A percentile compares a stretch with the other conserved stretches of the same genome.
phyloP scores from a whole-genome alignment of 176 grass and related monocot genomes.

The Aegilops umbellulata region DNA sequence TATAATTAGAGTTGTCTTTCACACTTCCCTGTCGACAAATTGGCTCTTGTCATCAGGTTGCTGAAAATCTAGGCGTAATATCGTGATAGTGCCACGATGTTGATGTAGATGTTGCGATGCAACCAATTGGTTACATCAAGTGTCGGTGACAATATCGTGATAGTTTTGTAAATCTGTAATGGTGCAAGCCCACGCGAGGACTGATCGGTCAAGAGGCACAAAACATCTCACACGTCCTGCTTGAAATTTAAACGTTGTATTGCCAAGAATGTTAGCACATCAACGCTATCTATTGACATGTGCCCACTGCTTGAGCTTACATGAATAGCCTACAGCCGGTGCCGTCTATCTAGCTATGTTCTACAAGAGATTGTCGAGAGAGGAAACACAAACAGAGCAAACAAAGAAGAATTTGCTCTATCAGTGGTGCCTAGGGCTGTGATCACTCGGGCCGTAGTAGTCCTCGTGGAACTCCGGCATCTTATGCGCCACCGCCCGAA shows the following conservation, averaged over 20 bases:
- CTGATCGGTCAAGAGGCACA: background rate
- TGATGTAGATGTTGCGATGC: background rate
- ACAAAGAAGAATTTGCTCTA: background rate
- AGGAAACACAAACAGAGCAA: background rate
- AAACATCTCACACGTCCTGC: background rate
- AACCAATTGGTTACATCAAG: too few relatives aligned
- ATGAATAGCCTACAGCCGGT: conserved; percentile 12
- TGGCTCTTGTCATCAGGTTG: background rate
- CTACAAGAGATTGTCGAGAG: background rate
- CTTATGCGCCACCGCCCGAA: conserved; percentile 34
- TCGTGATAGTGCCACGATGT: background rate
- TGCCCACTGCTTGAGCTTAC: conserved; percentile 11
- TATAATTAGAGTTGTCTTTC: background rate
- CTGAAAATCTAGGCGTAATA: background rate
- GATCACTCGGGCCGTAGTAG: conserved; percentile 71
- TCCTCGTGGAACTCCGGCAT: conserved; percentile 66
- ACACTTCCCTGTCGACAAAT: background rate
- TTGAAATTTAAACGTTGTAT: background rate
- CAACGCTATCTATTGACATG: background rate
- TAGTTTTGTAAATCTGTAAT: background rate
- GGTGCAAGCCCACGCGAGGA: background rate
- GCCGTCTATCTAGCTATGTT: background rate
- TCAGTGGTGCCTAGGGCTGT: conserved; percentile 70
- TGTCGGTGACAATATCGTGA: background rate
- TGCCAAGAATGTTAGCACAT: background rate